phyloP scores from a whole-genome alignment of 2,329 filamentous ascomycete genomes.

The Colletotrichum tabaci region DNA sequence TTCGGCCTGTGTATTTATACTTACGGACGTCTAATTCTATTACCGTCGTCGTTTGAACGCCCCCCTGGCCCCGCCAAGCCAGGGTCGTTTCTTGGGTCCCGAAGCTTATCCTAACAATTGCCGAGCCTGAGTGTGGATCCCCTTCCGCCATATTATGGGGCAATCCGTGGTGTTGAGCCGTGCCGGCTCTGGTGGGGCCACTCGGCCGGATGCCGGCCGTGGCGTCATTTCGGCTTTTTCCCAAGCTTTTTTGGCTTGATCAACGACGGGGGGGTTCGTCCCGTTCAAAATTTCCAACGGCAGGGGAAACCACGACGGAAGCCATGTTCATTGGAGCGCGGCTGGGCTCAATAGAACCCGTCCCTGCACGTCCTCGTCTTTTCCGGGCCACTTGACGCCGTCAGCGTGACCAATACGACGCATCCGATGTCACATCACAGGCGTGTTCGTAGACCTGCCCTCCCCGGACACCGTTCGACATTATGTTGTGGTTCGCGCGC shows the following conservation, averaged over 20 bases:
- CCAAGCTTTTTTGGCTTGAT: background rate
- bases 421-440: background rate
- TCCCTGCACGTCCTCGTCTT: background rate
- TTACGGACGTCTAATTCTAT: background rate
- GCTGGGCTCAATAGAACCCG: background rate
- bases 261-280: constrained; percentile 17
- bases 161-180: background rate
- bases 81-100: constrained; percentile 8
- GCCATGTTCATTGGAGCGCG: background rate
- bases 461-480: background rate
- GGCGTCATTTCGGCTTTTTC: background rate
- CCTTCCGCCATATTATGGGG: background rate
- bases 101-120: constrained; percentile 18
- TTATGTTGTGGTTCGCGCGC: background rate
- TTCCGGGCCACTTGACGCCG: background rate
- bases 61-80: constrained; percentile 13
- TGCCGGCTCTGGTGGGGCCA: background rate
- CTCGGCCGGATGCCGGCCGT: background rate
- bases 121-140: constrained; percentile 10
- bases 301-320: background rate
- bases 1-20: background rate
- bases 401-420: background rate
- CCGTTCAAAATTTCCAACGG: background rate
- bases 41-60: background rate
- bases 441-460: background rate